Conservation (phyloP, 1,139 yeast genomes). For the Blastobotrys arbuscula region DNA sequence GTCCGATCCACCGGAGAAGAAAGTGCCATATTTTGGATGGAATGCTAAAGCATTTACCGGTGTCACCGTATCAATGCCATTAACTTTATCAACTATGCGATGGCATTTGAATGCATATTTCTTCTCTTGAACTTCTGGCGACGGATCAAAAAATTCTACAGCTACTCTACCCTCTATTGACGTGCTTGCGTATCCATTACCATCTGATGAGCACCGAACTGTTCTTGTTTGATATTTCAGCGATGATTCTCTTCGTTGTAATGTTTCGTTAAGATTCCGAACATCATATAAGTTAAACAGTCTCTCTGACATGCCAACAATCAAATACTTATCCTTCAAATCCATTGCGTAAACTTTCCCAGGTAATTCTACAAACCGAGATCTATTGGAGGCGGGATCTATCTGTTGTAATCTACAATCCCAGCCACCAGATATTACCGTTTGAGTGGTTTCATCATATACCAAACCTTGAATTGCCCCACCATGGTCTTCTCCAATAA, state of each 20-base stretch:
- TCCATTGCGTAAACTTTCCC: conserved; percentile 67
- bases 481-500: conserved; percentile 32
- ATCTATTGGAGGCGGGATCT: conserved; percentile 30
- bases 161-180: conserved; percentile 87
- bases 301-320: conserved; percentile 54
- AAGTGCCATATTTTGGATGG: conserved; percentile 42
- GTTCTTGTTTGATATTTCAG: conserved; percentile 66
- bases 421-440: conserved; percentile 51
- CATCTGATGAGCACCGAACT: conserved; percentile 52
- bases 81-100: conserved; percentile 41
- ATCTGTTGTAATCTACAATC: conserved; percentile 43
- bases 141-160: conserved; percentile 60
- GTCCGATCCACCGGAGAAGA: conserved; percentile 80
- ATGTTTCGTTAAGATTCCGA: conserved; percentile 42
- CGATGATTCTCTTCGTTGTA: conserved; percentile 60
- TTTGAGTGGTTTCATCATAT: conserved; percentile 26
- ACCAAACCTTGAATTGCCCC: conserved; percentile 33
- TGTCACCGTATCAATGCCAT: conserved; percentile 57
- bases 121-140: conserved; percentile 42
- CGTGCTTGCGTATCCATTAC: conserved; percentile 67
- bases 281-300: conserved; percentile 55
- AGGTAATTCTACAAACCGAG: conserved; percentile 31
- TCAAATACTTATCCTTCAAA: conserved; percentile 41
- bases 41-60: conserved; percentile 71
- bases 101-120: conserved; percentile 86